Evolutionary conservation across 1,139 yeast species (phyloP), one percentile per base, ranked within the genome.

Genomic region (Pichia inconspicua): DNA sequence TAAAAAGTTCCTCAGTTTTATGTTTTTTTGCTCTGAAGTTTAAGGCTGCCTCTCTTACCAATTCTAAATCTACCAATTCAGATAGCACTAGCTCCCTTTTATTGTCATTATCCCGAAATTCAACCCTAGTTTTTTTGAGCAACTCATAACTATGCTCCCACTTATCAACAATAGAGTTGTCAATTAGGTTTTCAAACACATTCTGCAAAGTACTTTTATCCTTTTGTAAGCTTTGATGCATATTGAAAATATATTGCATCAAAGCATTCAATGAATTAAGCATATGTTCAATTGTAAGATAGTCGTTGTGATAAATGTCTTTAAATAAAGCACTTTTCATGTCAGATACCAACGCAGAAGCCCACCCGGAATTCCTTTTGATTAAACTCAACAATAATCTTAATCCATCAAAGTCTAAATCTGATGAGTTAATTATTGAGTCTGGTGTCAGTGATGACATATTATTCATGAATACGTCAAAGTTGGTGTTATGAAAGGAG

Each of bases 211-310:
- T 72, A 48, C 73, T 72, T 59, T 78, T 80, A 37, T 68, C 69
- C 55, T 75, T 78, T 49, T 78, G 82, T 9, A 64, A 49, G 8
- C 55, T 51, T 30, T 57, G 55, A 47, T 39, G 77, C 67, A 47
- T 75, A 77, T 53, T 64, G 59, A 78, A 73, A 41, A 79, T 73
- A 60, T 82, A 82, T 57, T 80, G 83, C 46, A 77, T 72, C 9
- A 82, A 72, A 5, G 79, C 75, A 51, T 72, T 75, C 37, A 82
- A 65, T 17, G 84, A 72, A 45, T 74, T 72, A 58, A 82, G 70
- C 25, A 81, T 61, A 2, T 63, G 58, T 17, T 59, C 56, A 14
- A 69, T 59, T 41, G 67, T 67, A 2, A 55, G 50, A 25, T 61
- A 53, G 19, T 53, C 55, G 25, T 52, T 49, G 15, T 45, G 36